phyloP scores from a whole-genome alignment of 257 asterid genomes.

The Solanum bulbocastanum region DNA sequence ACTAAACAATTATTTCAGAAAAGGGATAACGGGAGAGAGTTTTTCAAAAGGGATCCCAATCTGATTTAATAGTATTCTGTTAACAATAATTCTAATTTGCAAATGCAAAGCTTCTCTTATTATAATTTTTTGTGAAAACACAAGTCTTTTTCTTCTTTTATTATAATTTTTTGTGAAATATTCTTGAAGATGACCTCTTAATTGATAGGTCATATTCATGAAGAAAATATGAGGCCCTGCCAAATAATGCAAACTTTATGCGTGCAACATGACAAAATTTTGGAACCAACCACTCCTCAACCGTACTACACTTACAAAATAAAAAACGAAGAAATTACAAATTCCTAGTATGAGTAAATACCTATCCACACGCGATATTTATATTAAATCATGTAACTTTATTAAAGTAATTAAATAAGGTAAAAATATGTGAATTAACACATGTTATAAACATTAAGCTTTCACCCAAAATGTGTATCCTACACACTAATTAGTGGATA shows the following conservation, averaged over 20 bases:
- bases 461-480: not conserved
- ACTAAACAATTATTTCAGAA: not conserved
- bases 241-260: not conserved
- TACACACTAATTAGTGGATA: no score
- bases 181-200: not conserved
- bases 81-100: not conserved
- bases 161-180: not conserved
- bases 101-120: not conserved
- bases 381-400: not conserved
- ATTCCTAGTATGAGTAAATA: not conserved
- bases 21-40: no score
- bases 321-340: not conserved
- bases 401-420: no score
- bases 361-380: rapidly evolving
- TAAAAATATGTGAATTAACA: no score
- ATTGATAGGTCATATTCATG: not conserved
- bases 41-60: not conserved
- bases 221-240: not conserved
- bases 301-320: not conserved
- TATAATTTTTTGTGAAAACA: not conserved
- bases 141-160: not conserved
- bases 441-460: no score
- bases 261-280: not conserved
- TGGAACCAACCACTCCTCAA: not conserved
- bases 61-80: not conserved